Evolutionary conservation across 805 yeast genomes (phyloP).

Genomic region (baker's yeast (Saccharomyces cerevisiae)): DNA sequence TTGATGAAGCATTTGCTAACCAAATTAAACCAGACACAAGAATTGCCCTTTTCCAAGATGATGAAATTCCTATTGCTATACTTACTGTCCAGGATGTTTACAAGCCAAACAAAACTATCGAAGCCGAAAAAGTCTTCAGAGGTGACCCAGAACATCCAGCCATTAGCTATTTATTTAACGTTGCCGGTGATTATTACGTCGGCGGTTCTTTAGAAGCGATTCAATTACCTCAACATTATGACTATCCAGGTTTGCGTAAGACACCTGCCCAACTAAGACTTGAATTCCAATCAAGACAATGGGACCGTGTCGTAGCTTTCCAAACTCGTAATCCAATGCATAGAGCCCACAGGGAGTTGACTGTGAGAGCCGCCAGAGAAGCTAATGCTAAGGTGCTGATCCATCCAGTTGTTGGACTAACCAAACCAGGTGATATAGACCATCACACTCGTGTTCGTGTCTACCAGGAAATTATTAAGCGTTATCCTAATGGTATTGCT

Average conservation of each 20-base stretch:
- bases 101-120: conserved; percentile 68
- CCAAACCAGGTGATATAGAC: conserved; percentile 96
- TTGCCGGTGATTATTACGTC: conserved; percentile 74
- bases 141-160: conserved; percentile 98
- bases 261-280: conserved; percentile 86
- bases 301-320: conserved; percentile 91
- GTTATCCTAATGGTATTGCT: conserved; percentile 92
- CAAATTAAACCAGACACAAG: conserved; percentile 47
- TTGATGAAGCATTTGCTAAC: conserved; percentile 42
- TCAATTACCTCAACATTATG: conserved; percentile 79
- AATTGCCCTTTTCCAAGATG: conserved; percentile 71
- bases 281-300: conserved; percentile 71
- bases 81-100: conserved; percentile 72
- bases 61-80: conserved; percentile 70
- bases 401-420: conserved; percentile 94
- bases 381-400: conserved; percentile 79
- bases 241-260: conserved; percentile 77
- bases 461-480: conserved; percentile 82
- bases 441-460: conserved; percentile 96
- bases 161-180: conserved; percentile 56
- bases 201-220: conserved; percentile 88
- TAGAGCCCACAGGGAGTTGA: conserved; percentile 92
- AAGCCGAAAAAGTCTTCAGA: conserved; percentile 82
- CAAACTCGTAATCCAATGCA: conserved; percentile 99
- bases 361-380: conserved; percentile 94